phyloP scores from a whole-genome alignment of 2,329 filamentous ascomycete species.

The Penicillium oxalicum region DNA sequence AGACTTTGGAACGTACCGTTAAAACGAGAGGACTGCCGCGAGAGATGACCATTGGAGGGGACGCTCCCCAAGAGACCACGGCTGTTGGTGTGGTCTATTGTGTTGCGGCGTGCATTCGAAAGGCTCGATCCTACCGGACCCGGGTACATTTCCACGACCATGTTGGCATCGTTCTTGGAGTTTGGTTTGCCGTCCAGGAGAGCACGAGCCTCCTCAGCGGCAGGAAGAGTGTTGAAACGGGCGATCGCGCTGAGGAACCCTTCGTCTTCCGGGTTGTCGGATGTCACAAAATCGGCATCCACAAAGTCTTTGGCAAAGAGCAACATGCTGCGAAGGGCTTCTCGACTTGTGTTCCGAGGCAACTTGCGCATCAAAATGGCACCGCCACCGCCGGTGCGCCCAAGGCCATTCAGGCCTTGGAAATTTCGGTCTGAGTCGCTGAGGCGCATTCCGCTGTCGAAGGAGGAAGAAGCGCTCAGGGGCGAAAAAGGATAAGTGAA shows the following conservation, averaged over 20 bases:
- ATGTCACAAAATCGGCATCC: slow-evolving; percentile 52
- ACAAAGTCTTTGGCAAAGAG: slow-evolving; percentile 60
- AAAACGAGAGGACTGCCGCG: slow-evolving; percentile 54
- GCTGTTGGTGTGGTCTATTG: slow-evolving; percentile 46
- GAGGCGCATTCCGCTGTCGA: slow-evolving; percentile 35
- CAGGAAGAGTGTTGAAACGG: slow-evolving; percentile 51
- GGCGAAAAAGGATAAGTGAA: slow-evolving; percentile 37
- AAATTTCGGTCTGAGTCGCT: slow-evolving; percentile 31
- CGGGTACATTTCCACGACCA: slow-evolving; percentile 51
- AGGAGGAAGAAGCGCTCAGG: slow-evolving; percentile 33
- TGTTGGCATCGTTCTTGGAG: slow-evolving; percentile 54
- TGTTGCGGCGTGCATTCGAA: slow-evolving; percentile 42
- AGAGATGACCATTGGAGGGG: slow-evolving; percentile 35
- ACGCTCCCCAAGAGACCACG: slow-evolving; percentile 29
- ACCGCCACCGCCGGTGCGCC: slow-evolving; percentile 27
- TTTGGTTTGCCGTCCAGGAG: slow-evolving; percentile 58
- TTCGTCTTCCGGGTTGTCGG: slow-evolving; percentile 51
- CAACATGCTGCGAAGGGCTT: slow-evolving; percentile 57
- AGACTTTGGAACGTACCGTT: slow-evolving; percentile 56
- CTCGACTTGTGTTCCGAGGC: slow-evolving; percentile 52
- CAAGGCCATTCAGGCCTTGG: slow-evolving; percentile 33
- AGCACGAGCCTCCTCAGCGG: slow-evolving; percentile 55
- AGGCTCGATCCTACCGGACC: slow-evolving; percentile 31
- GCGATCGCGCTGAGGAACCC: slow-evolving; percentile 55
- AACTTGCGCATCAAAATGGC: slow-evolving; percentile 55